Base-by-base conservation (phyloP, 2,329 filamentous ascomycete species). In the Pseudogymnoascus destructans region DNA sequence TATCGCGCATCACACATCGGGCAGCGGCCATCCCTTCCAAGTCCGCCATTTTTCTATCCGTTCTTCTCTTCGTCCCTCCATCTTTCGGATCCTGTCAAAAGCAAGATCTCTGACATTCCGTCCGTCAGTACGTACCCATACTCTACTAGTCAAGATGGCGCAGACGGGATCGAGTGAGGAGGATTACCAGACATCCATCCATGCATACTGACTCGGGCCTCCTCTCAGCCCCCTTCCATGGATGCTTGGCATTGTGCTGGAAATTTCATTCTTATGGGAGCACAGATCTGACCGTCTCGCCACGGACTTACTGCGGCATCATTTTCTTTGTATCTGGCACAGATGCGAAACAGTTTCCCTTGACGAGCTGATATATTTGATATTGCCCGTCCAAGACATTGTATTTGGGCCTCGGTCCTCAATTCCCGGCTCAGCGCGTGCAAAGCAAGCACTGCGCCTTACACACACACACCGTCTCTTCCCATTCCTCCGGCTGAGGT, bases 1-100 rank as follows among this genome's bases (percentile, higher is more conserved):
- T 49, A 49, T 49, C 42, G 42, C 23, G 42, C 42, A 49, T 49
- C 42, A 49, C 42, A 49, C 13, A 46, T 49, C 42, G 42, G 42
- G 42, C 42, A 49, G 42, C 23, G 42, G 30, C 42, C 21, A 27
- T 49, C 23, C 23, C 23, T 27, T 27, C 42, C 42, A 49, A 27
- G 23, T 23, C 42, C 15, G 23, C 42, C 42, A 17, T 49, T 13
- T 46, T n/a, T 40, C 19, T 23, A 42, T 42, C n/a, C 42, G 3
- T n/a, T 10, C 42, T 11, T 49, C 42, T 23, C 13, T 27, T 49
- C 42, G 23, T 49, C 42, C 42, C 21, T 49, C 42, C 23, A 49
- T 49, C 23, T 30, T 27, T 27, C n/a, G 23, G 42, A 17, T 13
- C n/a, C 42, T 27, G 42, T 27, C 21, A 38, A 49, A 49, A 17